phyloP scores from a whole-genome alignment of 169 alveolate species.

The Eimeria tenella region DNA sequence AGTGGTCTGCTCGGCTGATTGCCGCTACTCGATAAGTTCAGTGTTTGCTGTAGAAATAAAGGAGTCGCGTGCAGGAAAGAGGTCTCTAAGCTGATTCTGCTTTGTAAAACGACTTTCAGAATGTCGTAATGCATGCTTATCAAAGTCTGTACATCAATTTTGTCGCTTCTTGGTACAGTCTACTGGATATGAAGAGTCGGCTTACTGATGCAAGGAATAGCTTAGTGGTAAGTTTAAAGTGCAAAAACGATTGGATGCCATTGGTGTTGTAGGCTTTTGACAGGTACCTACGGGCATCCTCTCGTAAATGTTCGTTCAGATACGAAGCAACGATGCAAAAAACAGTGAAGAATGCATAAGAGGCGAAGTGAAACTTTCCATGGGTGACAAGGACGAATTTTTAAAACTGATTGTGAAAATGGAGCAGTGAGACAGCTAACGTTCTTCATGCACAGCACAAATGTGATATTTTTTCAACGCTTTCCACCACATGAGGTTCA shows the following conservation, averaged over 20 bases:
- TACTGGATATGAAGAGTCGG: constrained; percentile 45
- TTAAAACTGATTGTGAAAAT: constrained; percentile 1
- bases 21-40: background rate
- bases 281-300: too few species aligned
- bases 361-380: constrained; percentile 10
- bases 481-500: background rate
- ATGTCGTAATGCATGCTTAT: too few species aligned
- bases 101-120: too few species aligned
- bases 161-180: background rate
- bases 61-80: too few species aligned
- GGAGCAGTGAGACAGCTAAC: constrained; percentile 21
- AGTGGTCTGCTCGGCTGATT: constrained; percentile 23
- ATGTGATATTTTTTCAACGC: background rate
- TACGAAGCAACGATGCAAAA: background rate
- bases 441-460: background rate
- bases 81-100: too few species aligned
- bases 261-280: too few species aligned
- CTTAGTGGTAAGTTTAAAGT: constrained; percentile 51
- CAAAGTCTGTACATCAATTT: too few species aligned
- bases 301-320: background rate
- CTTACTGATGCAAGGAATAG: background rate
- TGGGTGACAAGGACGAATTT: constrained; percentile 52
- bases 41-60: too few species aligned
- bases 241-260: background rate
- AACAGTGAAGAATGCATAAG: background rate